Evolutionary conservation across 441 rosid species (phyloP).

Genomic region (Biscutella auriculata): DNA sequence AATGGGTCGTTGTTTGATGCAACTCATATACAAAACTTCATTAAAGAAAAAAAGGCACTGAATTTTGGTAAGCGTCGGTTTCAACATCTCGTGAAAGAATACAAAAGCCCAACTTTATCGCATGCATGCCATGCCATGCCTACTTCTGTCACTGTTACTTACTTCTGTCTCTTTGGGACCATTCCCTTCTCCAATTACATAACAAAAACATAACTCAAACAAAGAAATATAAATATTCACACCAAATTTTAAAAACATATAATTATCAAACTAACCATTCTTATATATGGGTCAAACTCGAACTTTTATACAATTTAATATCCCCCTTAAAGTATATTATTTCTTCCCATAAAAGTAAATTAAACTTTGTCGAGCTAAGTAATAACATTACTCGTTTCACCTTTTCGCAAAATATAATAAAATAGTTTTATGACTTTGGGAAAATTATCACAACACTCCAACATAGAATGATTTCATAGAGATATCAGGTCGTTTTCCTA

Average conservation of each 20-base stretch:
- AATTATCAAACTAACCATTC: no score
- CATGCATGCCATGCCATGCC: constrained; percentile 24
- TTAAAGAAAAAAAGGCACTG: no score
- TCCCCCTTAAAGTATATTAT: background rate
- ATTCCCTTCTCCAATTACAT: background rate
- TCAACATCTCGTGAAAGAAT: constrained; percentile 12
- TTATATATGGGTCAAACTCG: constrained; percentile 4
- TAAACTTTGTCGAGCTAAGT: background rate
- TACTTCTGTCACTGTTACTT: background rate
- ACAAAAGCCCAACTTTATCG: constrained; percentile 13
- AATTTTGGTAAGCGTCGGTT: no score
- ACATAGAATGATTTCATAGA: background rate
- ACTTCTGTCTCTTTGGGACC: constrained; percentile 9
- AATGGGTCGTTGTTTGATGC: no score
- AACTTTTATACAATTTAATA: background rate
- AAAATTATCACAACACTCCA: background rate
- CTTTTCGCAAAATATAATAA: background rate
- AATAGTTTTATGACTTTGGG: background rate
- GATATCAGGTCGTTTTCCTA: background rate
- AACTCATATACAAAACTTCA: no score
- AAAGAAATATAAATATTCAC: no score
- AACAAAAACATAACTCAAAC: no score
- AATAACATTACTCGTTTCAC: background rate
- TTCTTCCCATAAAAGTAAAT: constrained; percentile 4
- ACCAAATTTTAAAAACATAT: no score